phyloP scores from a whole-genome alignment of 257 asterid genomes.

The Plantago major region DNA sequence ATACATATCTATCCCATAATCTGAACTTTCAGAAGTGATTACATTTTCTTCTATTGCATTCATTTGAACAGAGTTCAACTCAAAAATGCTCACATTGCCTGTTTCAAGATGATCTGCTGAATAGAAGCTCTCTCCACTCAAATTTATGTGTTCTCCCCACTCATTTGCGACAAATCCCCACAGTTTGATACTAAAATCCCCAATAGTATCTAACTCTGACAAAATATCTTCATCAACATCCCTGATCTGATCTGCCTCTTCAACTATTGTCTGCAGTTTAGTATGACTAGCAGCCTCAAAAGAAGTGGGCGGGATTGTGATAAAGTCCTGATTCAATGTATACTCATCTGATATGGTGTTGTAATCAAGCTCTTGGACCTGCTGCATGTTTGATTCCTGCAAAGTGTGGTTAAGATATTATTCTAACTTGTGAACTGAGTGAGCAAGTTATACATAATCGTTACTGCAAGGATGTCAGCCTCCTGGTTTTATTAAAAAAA shows the following conservation, averaged over 20 bases:
- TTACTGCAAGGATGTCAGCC: no score
- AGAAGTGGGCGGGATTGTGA: conserved; percentile 28
- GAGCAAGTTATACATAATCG: neutral
- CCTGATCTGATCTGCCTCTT: conserved; percentile 38
- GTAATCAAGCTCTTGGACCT: conserved; percentile 24
- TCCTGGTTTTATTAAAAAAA: neutral
- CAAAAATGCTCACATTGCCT: conserved; percentile 1
- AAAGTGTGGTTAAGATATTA: neutral
- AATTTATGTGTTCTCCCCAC: conserved; percentile 21
- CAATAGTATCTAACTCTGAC: conserved; percentile 47
- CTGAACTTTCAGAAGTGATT: conserved; percentile 8
- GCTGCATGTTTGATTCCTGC: conserved; percentile 22
- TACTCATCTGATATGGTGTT: conserved; percentile 22
- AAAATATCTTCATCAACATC: conserved; percentile 45
- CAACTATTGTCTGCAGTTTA: conserved; percentile 31
- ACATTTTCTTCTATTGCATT: conserved; percentile 15
- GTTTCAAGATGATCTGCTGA: conserved; percentile 18
- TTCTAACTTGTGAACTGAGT: neutral
- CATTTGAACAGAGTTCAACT: conserved; percentile 10
- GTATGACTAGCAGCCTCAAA: conserved; percentile 30
- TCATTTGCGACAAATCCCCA: conserved; percentile 23
- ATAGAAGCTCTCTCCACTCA: conserved; percentile 20
- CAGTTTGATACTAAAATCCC: conserved; percentile 39
- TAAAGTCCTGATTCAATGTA: conserved; percentile 35
- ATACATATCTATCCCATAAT: conserved; percentile 17